Base-by-base conservation (phyloP, 1,139 yeast genomes). In the Diutina pseudorugosa region DNA sequence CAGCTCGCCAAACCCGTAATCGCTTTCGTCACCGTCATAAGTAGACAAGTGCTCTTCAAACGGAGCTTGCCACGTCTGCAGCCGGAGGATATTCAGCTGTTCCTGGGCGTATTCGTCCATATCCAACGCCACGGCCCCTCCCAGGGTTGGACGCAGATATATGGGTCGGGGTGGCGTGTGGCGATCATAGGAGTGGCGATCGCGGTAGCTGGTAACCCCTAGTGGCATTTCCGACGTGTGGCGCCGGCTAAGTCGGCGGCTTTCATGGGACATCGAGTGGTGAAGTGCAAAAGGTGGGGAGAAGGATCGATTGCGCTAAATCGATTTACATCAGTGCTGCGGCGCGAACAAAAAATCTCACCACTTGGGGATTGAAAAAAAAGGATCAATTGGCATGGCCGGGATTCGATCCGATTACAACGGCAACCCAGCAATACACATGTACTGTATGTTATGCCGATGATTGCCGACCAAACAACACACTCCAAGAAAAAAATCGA, bases 1-100 rank as follows among this genome's bases (percentile, higher is more conserved):
- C 9, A 91, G 84, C 45, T 72, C 75, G 3, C 78, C 78, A 59
- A 74, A 70, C 62, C 49, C 49, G 19, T 25, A 25, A 19, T 45
- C 49, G 21, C 49, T 45, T 7, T 45, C 49, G 16, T 45, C 49
- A 9, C 33, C 47, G 14, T 43, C 47, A 11, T 45, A 45, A 4
- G 18, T n/a, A 19, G 23, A 16, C 9, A 45, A 16, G 18, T 21
- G 30, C 11, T 45, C 49, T 3, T 45, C 49, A 18, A 16, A 25
- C 2, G 49, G 40, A 4, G 40, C n/a, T 14, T 7, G 40, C 49
- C 49, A 45, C 20, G 40, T 27, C 8, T 45, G 30, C 30, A 23
- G 30, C 76, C 70, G 59, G 72, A 57, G 57, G 7, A 16, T 4
- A 12, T 33, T 12, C 27, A 18, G 23, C 20, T 33, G 41, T 5